Evolutionary conservation across 805 yeast genomes (phyloP), one percentile per base, ranked within the genome.

Genomic region (Metschnikowia picachoensis): DNA sequence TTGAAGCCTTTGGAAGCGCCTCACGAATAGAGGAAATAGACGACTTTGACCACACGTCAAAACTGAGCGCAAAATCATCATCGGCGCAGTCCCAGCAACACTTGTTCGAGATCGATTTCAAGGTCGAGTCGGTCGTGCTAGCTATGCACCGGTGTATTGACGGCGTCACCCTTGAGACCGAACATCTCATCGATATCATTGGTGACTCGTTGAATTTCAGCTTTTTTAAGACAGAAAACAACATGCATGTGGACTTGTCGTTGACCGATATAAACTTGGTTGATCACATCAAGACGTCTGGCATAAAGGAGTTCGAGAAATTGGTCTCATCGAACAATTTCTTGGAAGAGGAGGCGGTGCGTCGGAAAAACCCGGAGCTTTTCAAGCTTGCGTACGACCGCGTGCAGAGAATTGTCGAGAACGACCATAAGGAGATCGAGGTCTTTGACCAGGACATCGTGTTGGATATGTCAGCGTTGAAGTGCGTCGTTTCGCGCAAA

Each of bases 361-460:
- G 60, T 28, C 46, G 52, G 29, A 63, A 57, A 10, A 57, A 66
- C 13, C 62, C 66, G 9, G 74, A 73, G 27, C 67, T 89, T 44
- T 80, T 90, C 57, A 73, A 70, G 31, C 70, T 90, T 29, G 70
- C 75, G 12, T 87, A 84, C 56, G 64, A 68, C 9, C 71, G 92
- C 53, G 66, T 69, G 0, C 84, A 79, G 59, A 72, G 95, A 59
- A 62, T 79, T 39, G 89, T 80, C 10, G 74, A 70, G 14, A 75
- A 76, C 41, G 70, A 79, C 27, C 72, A 73, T 2, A 73, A 71
- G 31, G 75, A 70, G 13, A 80, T 85, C 41, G 89, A 80, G 49
- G 82, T 85, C 0, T 83, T 76, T 61, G 97, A 91, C 58, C 96
- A 89, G 62, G 82, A 78, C 52, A 77, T 91, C 5, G 72, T 78